Evolutionary conservation across 2,329 filamentous ascomycete genomes (phyloP).

Genomic region (Verticillium dahliae): DNA sequence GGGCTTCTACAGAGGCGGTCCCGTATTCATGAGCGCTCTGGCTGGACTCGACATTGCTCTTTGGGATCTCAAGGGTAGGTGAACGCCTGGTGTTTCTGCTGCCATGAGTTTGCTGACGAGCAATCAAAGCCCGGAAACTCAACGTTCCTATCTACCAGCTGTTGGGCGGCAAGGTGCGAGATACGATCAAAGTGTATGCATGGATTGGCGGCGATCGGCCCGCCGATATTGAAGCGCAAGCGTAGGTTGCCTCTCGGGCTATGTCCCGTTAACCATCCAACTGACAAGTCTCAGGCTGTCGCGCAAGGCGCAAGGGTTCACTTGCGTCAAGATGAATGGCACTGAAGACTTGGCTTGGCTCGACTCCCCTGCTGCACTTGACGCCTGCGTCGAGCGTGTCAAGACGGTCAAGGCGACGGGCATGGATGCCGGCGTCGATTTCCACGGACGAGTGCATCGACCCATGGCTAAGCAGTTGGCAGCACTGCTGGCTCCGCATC

Average conservation of each 20-base stretch:
- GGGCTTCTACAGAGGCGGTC: constrained; percentile 71
- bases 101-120: not conserved
- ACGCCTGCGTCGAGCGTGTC: constrained; percentile 59
- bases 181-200: constrained; percentile 65
- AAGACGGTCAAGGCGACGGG: constrained; percentile 63
- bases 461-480: constrained; percentile 78
- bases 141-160: constrained; percentile 67
- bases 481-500: constrained; percentile 57
- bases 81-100: no score
- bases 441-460: constrained; percentile 70
- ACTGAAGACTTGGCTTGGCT: constrained; percentile 73
- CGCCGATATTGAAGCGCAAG: constrained; percentile 55
- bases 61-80: constrained; percentile 64
- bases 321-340: constrained; percentile 70
- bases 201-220: constrained; percentile 76
- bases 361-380: constrained; percentile 60
- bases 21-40: constrained; percentile 74
- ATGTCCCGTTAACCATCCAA: not conserved
- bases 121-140: constrained; percentile 30
- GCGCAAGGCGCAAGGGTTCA: constrained; percentile 56
- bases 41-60: constrained; percentile 74
- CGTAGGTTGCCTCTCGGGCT: constrained; percentile 31
- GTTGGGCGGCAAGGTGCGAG: constrained; percentile 66
- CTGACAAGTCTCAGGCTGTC: constrained; percentile 34
- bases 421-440: constrained; percentile 69